Evolutionary conservation across 306 rosid species (phyloP), one percentile per base, ranked within the genome.

Genomic region (Luffa acutangula): DNA sequence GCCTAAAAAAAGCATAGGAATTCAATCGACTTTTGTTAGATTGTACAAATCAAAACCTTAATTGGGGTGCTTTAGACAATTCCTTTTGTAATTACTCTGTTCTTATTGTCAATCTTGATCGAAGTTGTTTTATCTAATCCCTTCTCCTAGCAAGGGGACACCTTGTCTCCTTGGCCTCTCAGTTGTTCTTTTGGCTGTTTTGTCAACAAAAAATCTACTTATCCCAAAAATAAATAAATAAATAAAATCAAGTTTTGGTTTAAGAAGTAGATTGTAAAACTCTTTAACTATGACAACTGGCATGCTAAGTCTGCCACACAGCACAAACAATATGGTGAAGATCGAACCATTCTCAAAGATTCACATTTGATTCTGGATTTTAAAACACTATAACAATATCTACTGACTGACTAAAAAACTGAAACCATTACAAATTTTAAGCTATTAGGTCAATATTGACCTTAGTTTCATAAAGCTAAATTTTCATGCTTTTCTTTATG

Each of bases 171-270:
- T 36, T 64, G 71, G 71, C 25, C 31, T 18, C 75, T 67, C 41
- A 41, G 75, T 67, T 42, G 75, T 67, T 67, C 74, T 67, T 67
- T 66, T 37, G 74, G 33, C 15, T 65, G 72, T 65, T 65, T 37
- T 7, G 25, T 15, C 18, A 37, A 17, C 2, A 5, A 65, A 65
- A 18, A 65, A 5, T 37, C 20, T 37, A 36, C 46, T 64, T 15
- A 37, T 15, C 20, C 72, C 12, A 65, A 37, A 37, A 65, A 62
- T 34, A 31, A 62, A 62, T 31, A 1, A 25, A 31, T 10, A 62
- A 11, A 6, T 31, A 5, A 4, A 39, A 8, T 1, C 4, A 53
- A 62, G 42, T 15, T n/a, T 18, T 15, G 73, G 25, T 15, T 17
- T 7, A 65, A 34, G n/a, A 36, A 39, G 43, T 66, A 6, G 18